These are phyloP conservation scores for Monosporascus sp. DNA, from an alignment of 2,329 filamentous ascomycete genomes.

Conservation along the genomic window DNA sequence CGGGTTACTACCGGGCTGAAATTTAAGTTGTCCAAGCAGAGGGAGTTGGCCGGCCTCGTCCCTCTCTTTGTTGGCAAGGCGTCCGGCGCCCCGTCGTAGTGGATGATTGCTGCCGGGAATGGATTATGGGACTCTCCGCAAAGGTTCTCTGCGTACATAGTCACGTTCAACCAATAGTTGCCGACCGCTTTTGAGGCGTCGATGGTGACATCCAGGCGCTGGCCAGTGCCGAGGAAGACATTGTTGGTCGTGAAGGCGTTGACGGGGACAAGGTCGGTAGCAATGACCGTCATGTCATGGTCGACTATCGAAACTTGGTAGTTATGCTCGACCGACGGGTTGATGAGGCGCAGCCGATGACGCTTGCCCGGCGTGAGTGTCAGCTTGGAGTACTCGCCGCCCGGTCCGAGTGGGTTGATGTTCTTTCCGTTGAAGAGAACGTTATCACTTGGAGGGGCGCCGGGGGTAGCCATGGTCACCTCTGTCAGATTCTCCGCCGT, in stretches of 20 bases:
- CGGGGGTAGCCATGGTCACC: conserved; percentile 11
- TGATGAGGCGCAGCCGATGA: conserved; percentile 45
- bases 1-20: conserved; percentile 15
- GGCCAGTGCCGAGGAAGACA: conserved; percentile 46
- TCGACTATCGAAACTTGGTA: conserved; percentile 47
- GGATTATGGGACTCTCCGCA: conserved; percentile 14
- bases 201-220: conserved; percentile 42
- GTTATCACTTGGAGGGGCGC: conserved; percentile 27
- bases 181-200: conserved; percentile 29
- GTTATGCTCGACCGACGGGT: conserved; percentile 43
- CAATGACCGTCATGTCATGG: conserved; percentile 49
- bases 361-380: conserved; percentile 35
- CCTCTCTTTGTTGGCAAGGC: conserved; percentile 12
- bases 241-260: conserved; percentile 43
- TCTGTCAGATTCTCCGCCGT: conserved; percentile 23
- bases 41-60: conserved; percentile 5
- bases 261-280: conserved; percentile 49
- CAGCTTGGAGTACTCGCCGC: conserved; percentile 27
- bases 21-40: conserved; percentile 13
- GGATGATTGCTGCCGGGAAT: conserved; percentile 17
- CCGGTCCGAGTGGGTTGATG: conserved; percentile 23
- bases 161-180: conserved; percentile 28
- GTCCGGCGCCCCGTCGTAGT: conserved; percentile 9
- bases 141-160: conserved; percentile 6
- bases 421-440: conserved; percentile 40